phyloP scores from a whole-genome alignment of 768 basidiomycete species.

The Butyriboletus loyo region DNA sequence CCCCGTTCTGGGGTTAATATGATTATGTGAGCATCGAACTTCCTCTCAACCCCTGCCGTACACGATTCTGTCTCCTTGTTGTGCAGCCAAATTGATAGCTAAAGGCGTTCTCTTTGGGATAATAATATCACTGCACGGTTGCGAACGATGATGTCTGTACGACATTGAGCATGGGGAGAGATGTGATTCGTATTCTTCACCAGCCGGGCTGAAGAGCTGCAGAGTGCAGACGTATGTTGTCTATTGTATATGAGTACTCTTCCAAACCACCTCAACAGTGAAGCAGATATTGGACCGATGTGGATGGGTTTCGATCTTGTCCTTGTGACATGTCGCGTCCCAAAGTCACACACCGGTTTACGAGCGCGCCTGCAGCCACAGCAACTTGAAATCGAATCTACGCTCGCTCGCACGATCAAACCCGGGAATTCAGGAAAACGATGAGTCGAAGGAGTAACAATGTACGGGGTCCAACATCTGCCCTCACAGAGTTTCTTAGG shows the following conservation, averaged over 20 bases:
- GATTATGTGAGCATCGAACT: too few relatives aligned
- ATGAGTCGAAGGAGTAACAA: slow-evolving; percentile 45
- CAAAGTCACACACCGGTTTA: slow-evolving; percentile 13
- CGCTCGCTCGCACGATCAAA: not conserved
- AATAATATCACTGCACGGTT: too few relatives aligned
- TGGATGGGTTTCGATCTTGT: too few relatives aligned
- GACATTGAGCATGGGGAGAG: not conserved
- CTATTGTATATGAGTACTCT: too few relatives aligned
- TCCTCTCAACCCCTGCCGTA: not conserved
- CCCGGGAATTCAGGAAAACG: not conserved
- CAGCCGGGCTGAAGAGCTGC: too few relatives aligned
- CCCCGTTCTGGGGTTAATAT: slow-evolving; percentile 19
- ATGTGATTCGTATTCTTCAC: too few relatives aligned
- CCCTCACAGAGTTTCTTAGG: slow-evolving; percentile 76
- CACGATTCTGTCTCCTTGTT: not conserved
- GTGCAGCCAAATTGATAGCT: not conserved
- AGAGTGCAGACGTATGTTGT: too few relatives aligned
- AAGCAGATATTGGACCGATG: too few relatives aligned
- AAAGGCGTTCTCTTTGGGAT: not conserved
- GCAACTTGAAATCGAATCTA: not conserved
- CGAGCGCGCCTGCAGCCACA: slow-evolving; percentile 1
- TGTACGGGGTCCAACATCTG: slow-evolving; percentile 79
- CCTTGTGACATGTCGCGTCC: slow-evolving; percentile 15
- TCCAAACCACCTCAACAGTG: too few relatives aligned
- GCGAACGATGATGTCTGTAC: not conserved